Conservation (phyloP, 306 rosid species). For the Vigna radiata region DNA sequence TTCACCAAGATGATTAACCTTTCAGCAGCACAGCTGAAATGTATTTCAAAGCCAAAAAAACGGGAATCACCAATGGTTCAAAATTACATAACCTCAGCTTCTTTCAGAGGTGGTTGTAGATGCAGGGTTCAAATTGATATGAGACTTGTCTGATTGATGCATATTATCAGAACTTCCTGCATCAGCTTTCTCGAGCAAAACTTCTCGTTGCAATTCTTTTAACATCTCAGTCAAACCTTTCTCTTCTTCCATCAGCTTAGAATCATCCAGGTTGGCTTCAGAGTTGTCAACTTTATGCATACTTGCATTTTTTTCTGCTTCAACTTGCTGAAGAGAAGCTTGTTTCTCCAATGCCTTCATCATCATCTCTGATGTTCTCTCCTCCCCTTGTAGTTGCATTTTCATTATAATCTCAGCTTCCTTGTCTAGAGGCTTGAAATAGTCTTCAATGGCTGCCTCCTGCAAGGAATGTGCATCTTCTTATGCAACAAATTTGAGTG, state of each 20-base stretch:
- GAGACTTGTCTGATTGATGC: slow-evolving; percentile 43
- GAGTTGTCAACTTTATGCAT: slow-evolving; percentile 39
- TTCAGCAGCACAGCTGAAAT: slow-evolving; percentile 28
- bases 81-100: slow-evolving; percentile 55
- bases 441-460: slow-evolving; percentile 87
- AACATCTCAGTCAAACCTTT: slow-evolving; percentile 61
- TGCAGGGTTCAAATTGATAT: slow-evolving; percentile 44
- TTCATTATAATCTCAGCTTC: slow-evolving; percentile 80
- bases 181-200: slow-evolving; percentile 61
- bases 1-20: slow-evolving; percentile 27
- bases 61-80: slow-evolving; percentile 15
- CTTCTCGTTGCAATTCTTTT: slow-evolving; percentile 69
- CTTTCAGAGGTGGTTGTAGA: slow-evolving; percentile 44
- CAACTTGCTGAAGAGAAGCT: slow-evolving; percentile 59
- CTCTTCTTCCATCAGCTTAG: slow-evolving; percentile 65
- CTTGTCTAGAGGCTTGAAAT: slow-evolving; percentile 87
- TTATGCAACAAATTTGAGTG: slow-evolving; percentile 37
- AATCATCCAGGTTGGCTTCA: slow-evolving; percentile 51
- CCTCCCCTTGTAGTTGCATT: slow-evolving; percentile 79
- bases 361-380: slow-evolving; percentile 67
- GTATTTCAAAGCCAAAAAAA: slow-evolving; percentile 27
- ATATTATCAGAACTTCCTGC: slow-evolving; percentile 44
- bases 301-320: slow-evolving; percentile 48
- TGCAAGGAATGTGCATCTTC: slow-evolving; percentile 46
- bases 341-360: slow-evolving; percentile 73